A percentile compares a stretch with the other conserved stretches of the same genome.
These are phyloP conservation scores for Gnomoniopsis sp. DNA, from an alignment of 2,329 filamentous ascomycete genomes.

Conservation along the genomic window DNA sequence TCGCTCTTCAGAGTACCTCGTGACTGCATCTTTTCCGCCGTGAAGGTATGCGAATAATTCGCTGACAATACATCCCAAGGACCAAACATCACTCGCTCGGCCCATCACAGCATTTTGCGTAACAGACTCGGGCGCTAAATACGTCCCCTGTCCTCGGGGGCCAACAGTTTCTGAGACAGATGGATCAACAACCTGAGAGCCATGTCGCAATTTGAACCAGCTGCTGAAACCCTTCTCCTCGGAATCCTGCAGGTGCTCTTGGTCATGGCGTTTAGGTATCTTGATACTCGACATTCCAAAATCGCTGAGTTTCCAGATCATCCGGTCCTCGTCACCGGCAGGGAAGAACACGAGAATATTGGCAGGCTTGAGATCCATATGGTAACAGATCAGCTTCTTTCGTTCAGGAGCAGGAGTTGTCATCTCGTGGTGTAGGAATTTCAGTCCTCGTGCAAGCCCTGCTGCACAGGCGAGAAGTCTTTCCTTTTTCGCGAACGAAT, in stretches of 20 bases:
- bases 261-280: conserved; percentile 19
- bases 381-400: conserved; percentile 34
- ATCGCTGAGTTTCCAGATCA: conserved; percentile 38
- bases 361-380: conserved; percentile 37
- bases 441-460: conserved; percentile 31
- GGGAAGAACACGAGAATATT: conserved; percentile 32
- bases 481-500: conserved; percentile 22
- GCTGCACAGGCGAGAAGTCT: conserved; percentile 27
- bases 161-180: conserved; percentile 26
- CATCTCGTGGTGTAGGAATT: conserved; percentile 36
- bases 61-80: conserved; percentile 36
- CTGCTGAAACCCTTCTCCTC: conserved; percentile 27
- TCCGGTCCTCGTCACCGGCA: conserved; percentile 10
- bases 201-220: conserved; percentile 24
- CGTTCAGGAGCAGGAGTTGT: conserved; percentile 19
- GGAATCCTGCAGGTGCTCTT: conserved; percentile 1
- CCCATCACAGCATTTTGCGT: conserved; percentile 27
- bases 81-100: conserved; percentile 37
- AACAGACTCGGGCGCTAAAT: conserved; percentile 33
- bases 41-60: conserved; percentile 35
- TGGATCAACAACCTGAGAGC: conserved; percentile 18
- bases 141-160: conserved; percentile 31
- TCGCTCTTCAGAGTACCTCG: too few species aligned
- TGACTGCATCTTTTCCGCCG: conserved; percentile 20
- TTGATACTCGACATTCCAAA: conserved; percentile 39